Base-by-base conservation (phyloP, 2,329 filamentous ascomycete genomes). In the Fusarium zealandicum region DNA sequence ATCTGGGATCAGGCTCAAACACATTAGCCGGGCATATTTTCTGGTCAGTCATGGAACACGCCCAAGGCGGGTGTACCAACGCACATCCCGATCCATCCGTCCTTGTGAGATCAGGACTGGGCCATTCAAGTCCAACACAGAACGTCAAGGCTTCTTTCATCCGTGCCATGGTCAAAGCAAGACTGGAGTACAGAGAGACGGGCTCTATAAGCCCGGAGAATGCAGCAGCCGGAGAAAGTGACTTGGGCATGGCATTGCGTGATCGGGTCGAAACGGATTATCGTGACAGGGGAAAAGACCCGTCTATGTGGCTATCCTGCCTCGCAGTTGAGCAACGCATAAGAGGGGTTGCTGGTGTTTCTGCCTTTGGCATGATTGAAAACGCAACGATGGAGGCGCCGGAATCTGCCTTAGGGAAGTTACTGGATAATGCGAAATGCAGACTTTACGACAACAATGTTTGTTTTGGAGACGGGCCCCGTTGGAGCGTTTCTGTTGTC, bases 401-500 rank as follows among this genome's bases (percentile, higher is more conserved):
- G 1, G 37, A 39, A 9, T 2, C 11, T n/a, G 16, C 20, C 3
- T 18, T 60, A 9, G 40, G 17, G 5, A 13, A 36, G 3, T 17
- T 31, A 10, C 11, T 54, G 9, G 5, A 18, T 2, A 11, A 12
- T 1, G 37, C 54, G 6, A 54, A 54, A 22, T 59, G 55, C 27
- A 32, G 36, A 7, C 33, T 63, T 6, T 51, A 50, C 17, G 55
- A 63, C 14, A 51, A 33, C 4, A 36, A 25, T 14, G 35, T 52
- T 30, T 63, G 60, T 25, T 63, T 63, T 37, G 58, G 60, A 12
- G 60, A 57, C 11, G 57, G 53, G 2, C 57, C 57, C 4, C 32
- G 53, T 14, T 59, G 56, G 53, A 57, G 57, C 12, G 20, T 59
- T 1, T 28, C 31, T 1, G 18, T 47, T 17, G 33, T 47, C 6